A percentile compares a stretch with the other conserved stretches of the same genome.
Evolutionary conservation across 257 asterid genomes (phyloP).

Genomic region (Petunia secreta): DNA sequence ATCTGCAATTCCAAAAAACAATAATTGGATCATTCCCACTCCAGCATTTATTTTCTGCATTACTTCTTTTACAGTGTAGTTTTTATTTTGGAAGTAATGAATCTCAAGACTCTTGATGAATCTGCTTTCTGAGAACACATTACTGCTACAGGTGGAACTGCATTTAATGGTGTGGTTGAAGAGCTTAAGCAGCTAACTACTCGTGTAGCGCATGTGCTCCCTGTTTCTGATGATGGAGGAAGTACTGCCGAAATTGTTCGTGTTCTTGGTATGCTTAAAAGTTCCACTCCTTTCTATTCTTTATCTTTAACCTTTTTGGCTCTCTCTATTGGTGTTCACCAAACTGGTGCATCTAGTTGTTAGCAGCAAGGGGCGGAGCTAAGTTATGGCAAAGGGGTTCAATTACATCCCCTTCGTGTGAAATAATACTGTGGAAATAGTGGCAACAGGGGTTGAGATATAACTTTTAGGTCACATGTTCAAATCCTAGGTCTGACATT

Average conservation of each 20-base stretch:
- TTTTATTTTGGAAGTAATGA: not conserved
- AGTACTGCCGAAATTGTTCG: conserved; percentile 99
- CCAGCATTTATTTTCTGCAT: not conserved
- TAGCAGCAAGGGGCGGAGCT: too few species aligned
- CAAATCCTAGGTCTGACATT: too few species aligned
- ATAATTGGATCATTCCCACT: conserved; percentile 11
- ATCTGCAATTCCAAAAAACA: not conserved
- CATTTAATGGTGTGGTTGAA: conserved; percentile 95
- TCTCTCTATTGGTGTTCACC: not conserved
- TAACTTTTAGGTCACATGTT: too few species aligned
- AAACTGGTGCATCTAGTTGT: not conserved
- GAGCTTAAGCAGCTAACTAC: conserved; percentile 93
- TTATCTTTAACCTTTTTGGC: conserved; percentile 18
- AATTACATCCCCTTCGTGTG: too few species aligned
- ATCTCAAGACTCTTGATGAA: not conserved
- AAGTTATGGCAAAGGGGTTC: too few species aligned
- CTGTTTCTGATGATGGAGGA: conserved; percentile 99
- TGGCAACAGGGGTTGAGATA: too few species aligned
- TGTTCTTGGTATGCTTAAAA: conserved; percentile 73
- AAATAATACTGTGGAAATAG: too few species aligned
- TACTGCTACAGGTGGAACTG: conserved; percentile 83
- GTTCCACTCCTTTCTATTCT: not conserved
- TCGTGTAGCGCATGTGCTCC: conserved; percentile 87
- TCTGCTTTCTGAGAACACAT: conserved; percentile 2
- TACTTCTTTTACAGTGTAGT: not conserved